phyloP scores from a whole-genome alignment of 1,284 basidiomycete genomes.

The Agroathelia rolfsii region DNA sequence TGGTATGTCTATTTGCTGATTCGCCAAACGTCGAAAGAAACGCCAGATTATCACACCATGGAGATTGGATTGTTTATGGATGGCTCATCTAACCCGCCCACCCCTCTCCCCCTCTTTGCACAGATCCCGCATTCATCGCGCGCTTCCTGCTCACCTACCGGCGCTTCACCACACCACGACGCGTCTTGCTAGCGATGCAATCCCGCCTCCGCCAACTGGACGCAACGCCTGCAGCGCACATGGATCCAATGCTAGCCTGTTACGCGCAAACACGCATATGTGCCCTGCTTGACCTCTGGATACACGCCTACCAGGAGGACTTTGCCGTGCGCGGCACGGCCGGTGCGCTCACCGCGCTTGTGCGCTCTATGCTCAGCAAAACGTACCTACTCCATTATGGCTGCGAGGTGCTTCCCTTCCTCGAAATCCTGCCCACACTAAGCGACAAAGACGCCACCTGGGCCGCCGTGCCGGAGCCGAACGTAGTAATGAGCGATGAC shows the following conservation, averaged over 20 bases:
- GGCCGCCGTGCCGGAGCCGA: no score
- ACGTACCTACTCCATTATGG: slow-evolving; percentile 75
- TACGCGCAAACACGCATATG: slow-evolving; percentile 82
- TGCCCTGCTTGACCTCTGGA: slow-evolving; percentile 65
- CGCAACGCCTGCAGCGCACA: slow-evolving; percentile 49
- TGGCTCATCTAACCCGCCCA: no score
- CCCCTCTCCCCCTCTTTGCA: no score
- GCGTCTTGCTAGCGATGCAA: slow-evolving; percentile 72
- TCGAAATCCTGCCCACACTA: slow-evolving; percentile 51
- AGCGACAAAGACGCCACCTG: slow-evolving; percentile 59
- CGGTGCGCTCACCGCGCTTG: slow-evolving; percentile 61
- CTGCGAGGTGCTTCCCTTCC: slow-evolving; percentile 67
- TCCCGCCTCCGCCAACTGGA: slow-evolving; percentile 72
- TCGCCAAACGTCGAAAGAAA: no score
- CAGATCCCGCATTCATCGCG: slow-evolving; percentile 65
- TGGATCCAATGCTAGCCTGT: slow-evolving; percentile 75
- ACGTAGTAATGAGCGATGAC: slow-evolving; percentile 42
- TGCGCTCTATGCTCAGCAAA: slow-evolving; percentile 67
- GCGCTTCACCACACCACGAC: slow-evolving; percentile 65
- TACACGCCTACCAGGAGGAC: slow-evolving; percentile 60
- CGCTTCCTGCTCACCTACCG: slow-evolving; percentile 76
- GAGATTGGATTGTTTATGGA: no score
- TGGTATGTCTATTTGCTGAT: no score
- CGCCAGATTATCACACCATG: background rate
- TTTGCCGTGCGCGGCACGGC: slow-evolving; percentile 66